Base-by-base conservation (phyloP, 106 monocot species). In the Dendrobium chrysotoxum region DNA sequence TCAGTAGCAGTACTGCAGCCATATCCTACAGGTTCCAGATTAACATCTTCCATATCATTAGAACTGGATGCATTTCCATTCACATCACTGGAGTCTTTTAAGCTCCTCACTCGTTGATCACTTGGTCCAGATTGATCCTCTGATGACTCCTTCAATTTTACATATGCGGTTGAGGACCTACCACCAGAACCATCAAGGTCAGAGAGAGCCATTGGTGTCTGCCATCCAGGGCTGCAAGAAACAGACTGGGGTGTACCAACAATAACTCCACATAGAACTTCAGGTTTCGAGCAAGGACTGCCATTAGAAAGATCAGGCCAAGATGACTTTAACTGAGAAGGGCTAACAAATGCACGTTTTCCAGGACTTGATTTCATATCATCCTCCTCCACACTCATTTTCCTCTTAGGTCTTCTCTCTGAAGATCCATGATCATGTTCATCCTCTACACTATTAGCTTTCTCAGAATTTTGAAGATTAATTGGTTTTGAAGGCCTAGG, bases 371-470 rank as follows among this genome's bases (percentile, higher is more conserved):
- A 28, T 31, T 42, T 54, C 20, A 21, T n/a, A 81, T 54, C 75
- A 72, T 82, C 31, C 35, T 45, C 81, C 46, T 78, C 78, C 25
- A 35, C 75, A 77, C 76, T 77, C 20, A 11, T 79, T 67, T 85
- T 91, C 80, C 86, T 84, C 80, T 88, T 87, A 9, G 79, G 70
- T 45, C n/a, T 41, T 64, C 76, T 85, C 79, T 84, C 90, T 38
- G 40, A 75, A 42, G 84, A 85, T 18, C 39, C 78, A 41, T 45
- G 70, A 75, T 76, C 82, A 86, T 71, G 68, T 11, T 46, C 75
- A 77, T 70, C 20, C 35, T 70, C 70, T 0, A 31, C 35, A 35
- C 35, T 15, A 70, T 70, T 70, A 70, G 35, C 31, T 65, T 82
- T 89, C 10, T 86, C 79, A 12, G 3, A 44, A 0, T 40, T 81